Percentiles rank a stretch among this genome's conserved stretches.
Evolutionary conservation across 2,329 filamentous ascomycete genomes (phyloP).

Genomic region (Zymoseptoria brevis): DNA sequence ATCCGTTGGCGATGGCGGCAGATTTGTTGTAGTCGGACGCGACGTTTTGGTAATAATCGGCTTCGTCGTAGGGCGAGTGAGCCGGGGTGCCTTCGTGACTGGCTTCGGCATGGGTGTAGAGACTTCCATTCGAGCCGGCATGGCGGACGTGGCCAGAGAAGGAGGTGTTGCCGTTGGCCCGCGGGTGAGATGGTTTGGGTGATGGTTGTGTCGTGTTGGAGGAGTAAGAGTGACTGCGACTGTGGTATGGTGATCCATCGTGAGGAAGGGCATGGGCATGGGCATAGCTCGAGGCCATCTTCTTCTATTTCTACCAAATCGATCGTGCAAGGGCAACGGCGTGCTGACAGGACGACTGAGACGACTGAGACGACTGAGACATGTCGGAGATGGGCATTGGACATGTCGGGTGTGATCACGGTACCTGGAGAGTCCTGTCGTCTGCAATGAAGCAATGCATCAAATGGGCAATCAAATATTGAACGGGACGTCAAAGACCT

Average conservation of each 20-base stretch:
- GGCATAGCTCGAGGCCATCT: conserved; percentile 41
- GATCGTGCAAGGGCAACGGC: not conserved
- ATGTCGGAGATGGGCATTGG: not conserved
- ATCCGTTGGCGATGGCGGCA: conserved; percentile 17
- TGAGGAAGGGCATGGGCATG: conserved; percentile 37
- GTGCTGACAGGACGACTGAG: not conserved
- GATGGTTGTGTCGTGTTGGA: conserved; percentile 3
- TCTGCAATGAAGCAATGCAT: not conserved
- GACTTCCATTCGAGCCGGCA: conserved; percentile 17
- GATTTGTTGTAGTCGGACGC: conserved; percentile 16
- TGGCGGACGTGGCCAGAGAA: conserved; percentile 9
- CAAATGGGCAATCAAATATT: not conserved
- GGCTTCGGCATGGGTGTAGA: conserved; percentile 24
- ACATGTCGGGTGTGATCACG: too few relatives aligned
- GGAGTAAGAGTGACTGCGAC: conserved; percentile 21
- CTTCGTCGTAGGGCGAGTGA: conserved; percentile 14
- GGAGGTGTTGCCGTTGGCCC: conserved; percentile 3
- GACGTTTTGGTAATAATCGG: conserved; percentile 9
- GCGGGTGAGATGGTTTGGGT: not conserved
- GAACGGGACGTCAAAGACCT: not conserved
- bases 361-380: too few relatives aligned
- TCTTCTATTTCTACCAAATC: conserved; percentile 10
- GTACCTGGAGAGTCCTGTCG: not conserved
- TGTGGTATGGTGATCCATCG: conserved; percentile 9
- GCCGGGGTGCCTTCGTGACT: conserved; percentile 25